These are phyloP conservation scores for Xylaria sp. DNA, from an alignment of 2,329 filamentous ascomycete genomes.

Conservation along the genomic window DNA sequence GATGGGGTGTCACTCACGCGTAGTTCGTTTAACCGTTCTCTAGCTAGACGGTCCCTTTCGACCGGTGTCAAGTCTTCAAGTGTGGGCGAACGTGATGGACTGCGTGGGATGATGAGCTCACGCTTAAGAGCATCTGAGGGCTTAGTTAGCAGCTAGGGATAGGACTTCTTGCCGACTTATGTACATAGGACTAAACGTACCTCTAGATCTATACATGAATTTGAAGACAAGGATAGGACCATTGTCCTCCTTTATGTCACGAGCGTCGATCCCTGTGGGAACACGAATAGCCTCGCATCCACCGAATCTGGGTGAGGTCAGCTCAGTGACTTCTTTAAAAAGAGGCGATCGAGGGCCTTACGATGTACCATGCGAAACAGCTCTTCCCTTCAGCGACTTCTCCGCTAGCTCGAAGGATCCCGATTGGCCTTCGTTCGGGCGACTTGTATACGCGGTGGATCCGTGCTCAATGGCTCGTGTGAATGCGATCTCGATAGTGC, in stretches of 20 bases:
- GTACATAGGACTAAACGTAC: slow-evolving; percentile 28
- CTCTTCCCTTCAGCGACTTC: slow-evolving; percentile 51
- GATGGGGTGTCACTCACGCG: slow-evolving; percentile 41
- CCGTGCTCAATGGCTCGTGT: slow-evolving; percentile 30
- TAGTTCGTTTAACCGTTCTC: slow-evolving; percentile 47
- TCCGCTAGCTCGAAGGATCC: slow-evolving; percentile 47
- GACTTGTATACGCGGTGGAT: not conserved
- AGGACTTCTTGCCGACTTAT: not conserved
- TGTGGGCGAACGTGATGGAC: slow-evolving; percentile 40
- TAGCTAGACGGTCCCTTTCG: slow-evolving; percentile 48
- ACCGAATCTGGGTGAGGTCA: slow-evolving; percentile 37
- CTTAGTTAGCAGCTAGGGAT: not conserved
- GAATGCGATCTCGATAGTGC: slow-evolving; percentile 46
- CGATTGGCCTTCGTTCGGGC: not conserved
- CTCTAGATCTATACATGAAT: slow-evolving; percentile 52
- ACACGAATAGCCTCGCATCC: not conserved
- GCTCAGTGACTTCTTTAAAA: not conserved
- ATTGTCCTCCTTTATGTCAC: slow-evolving; percentile 35
- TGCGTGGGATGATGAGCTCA: slow-evolving; percentile 49
- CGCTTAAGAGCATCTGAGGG: slow-evolving; percentile 48
- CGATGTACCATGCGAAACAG: slow-evolving; percentile 51
- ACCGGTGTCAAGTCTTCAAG: slow-evolving; percentile 41
- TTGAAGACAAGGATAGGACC: slow-evolving; percentile 46
- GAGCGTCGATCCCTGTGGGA: slow-evolving; percentile 1
- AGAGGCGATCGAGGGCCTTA: slow-evolving; percentile 32